These are phyloP conservation scores for Floccularia luteovirens DNA, from an alignment of 768 basidiomycete genomes.

Conservation along the genomic window DNA sequence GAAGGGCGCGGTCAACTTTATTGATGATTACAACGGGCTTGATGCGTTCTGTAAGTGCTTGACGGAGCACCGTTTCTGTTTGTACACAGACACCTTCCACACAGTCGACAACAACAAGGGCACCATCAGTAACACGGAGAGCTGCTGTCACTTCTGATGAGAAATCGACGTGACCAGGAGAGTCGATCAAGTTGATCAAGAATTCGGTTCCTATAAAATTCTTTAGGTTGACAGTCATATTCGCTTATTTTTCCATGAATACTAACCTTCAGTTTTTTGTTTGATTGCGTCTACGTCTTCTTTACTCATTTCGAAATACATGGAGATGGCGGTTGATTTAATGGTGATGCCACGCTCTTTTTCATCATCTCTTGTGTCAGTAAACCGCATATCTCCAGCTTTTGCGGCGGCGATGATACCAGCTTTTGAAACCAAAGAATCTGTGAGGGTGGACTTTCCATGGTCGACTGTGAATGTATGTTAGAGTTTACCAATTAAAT, in stretches of 20 bases:
- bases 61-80: constrained; percentile 98
- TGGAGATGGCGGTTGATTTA: constrained; percentile 99
- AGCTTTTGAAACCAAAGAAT: constrained; percentile 98
- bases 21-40: constrained; percentile 99
- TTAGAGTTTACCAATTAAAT: neutral
- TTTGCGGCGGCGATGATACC: constrained; percentile 96
- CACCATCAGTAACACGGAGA: constrained; percentile 99
- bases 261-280: constrained; percentile 88
- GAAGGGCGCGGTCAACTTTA: constrained; percentile 99
- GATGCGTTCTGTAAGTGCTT: constrained; percentile 96
- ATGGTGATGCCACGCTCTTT: constrained; percentile 99
- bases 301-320: constrained; percentile 96
- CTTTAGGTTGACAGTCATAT: constrained; percentile 3
- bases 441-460: constrained; percentile 99
- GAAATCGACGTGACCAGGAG: constrained; percentile 99
- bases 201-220: constrained; percentile 71
- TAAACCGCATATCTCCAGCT: constrained; percentile 95
- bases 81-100: constrained; percentile 99
- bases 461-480: constrained; percentile 73
- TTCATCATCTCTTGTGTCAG: constrained; percentile 95
- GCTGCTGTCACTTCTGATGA: constrained; percentile 99
- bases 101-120: constrained; percentile 98
- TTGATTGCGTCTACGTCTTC: constrained; percentile 80
- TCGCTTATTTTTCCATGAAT: neutral
- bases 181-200: constrained; percentile 99